Base-by-base conservation (phyloP, 116 monocot genomes). In the Zostera marina region DNA sequence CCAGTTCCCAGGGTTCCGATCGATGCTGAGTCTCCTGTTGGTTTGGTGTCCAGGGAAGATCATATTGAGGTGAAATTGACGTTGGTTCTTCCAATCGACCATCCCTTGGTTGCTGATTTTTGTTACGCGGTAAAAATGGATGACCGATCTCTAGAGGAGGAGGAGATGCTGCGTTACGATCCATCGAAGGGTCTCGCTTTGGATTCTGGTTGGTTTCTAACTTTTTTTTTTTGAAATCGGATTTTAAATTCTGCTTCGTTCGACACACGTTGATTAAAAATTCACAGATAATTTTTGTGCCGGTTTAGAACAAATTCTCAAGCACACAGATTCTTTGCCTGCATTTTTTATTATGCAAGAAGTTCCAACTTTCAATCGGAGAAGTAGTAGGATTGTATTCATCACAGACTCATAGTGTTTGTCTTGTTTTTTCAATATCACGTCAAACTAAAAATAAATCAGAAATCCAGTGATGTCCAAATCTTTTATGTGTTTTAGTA, bases 1-100 rank as follows among this genome's bases (percentile, higher is more conserved):
- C 77, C 88, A 24, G 65, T 88, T 47, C 92, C 83, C 20, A 78
- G 60, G 70, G 78, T 83, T 68, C 65, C 87, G 59, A 68, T 92
- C 64, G 87, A 92, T 43, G 72, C 70, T 5, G 72, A n/a, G 0
- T 64, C 63, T 26, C 49, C 66, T 2, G 40, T 76, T 15, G 74
- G 73, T 2, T 53, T 58, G 42, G 22, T 41, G 15, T 64, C 65
- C 5, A 76, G 46, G 70, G 59, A 44, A 9, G 92, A 92, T 53
- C 72, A 83, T 22, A 64, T 93, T 45, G 84, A 93, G 70, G 67
- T 81, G 40, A 84, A 79, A 65, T 67, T 84, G 39, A 44, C n/a
- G 4, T 64, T 94, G 14, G 66, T 82, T 42, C 66, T 94, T 42
- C 84, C 88, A 17, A 82, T 81, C n/a, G 77, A 84, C 61, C 81